phyloP scores from a whole-genome alignment of 768 basidiomycete genomes.

The Boletellus sp. region DNA sequence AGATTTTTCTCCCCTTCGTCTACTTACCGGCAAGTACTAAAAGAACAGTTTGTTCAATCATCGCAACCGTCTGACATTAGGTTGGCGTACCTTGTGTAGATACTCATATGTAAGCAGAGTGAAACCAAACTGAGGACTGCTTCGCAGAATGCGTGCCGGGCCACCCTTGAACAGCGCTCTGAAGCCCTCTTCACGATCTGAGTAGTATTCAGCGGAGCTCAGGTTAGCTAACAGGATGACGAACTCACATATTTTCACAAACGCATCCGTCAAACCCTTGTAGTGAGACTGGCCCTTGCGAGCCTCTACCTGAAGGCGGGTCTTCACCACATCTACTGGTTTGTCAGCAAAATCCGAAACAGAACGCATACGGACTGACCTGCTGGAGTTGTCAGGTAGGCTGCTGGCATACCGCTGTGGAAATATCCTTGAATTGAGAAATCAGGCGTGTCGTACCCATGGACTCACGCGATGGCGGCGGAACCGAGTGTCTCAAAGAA shows the following conservation, averaged over 20 bases:
- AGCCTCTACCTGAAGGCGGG: constrained; percentile 90
- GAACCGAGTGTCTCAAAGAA: constrained; percentile 86
- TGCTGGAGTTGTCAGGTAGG: constrained; percentile 88
- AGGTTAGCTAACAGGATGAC: not conserved
- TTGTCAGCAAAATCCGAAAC: constrained; percentile 15
- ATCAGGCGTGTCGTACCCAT: constrained; percentile 12
- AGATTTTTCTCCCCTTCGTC: not conserved
- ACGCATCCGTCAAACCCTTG: constrained; percentile 85
- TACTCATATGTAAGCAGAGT: constrained; percentile 81
- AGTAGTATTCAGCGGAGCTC: constrained; percentile 3
- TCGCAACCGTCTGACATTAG: not conserved
- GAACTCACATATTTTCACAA: constrained; percentile 80
- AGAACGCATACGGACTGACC: constrained; percentile 42
- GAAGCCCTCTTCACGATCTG: constrained; percentile 88
- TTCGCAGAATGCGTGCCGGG: constrained; percentile 79
- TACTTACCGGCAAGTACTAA: constrained; percentile 34
- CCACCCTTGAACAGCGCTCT: constrained; percentile 90
- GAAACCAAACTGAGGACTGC: constrained; percentile 93
- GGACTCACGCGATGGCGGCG: constrained; percentile 75
- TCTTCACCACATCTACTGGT: constrained; percentile 89
- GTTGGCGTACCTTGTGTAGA: constrained; percentile 53
- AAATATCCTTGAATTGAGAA: constrained; percentile 28
- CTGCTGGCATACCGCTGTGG: constrained; percentile 93
- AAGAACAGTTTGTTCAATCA: constrained; percentile 1
- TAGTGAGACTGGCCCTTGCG: constrained; percentile 88